Base-by-base conservation (phyloP, 495 filamentous ascomycete genomes). In the Penicilliopsis zonata region DNA sequence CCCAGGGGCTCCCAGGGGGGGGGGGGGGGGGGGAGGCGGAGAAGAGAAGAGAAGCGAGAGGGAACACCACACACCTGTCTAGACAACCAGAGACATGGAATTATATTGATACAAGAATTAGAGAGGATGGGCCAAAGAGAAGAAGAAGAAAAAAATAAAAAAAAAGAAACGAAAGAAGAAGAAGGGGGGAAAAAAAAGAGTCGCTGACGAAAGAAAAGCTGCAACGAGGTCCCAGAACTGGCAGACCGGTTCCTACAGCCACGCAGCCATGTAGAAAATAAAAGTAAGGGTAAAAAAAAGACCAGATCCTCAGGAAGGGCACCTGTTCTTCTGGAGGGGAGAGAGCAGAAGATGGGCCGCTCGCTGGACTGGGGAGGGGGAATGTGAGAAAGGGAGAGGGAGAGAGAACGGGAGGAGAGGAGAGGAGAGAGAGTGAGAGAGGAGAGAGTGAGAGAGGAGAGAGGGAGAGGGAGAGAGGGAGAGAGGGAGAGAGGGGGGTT, bases 31-130 rank as follows among this genome's bases (percentile, higher is more conserved):
- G 29, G 35, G 37, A 40, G 40, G 30, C 14, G 29, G 37, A 35
- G 29, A 37, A 39, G 32, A 37, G 34, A 37, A 43, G 35, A 42
- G 38, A 35, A 19, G 18, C 24, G 26, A 38, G 30, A 43, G 34
- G 33, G 41, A 45, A 42, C 46, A 43, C 42, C 36, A 49, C 43
- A 35, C 36, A 37, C 28, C 35, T 27, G 40, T 59, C 50, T 57
- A 51, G 53, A 26, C 53, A 49, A 46, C 46, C 43, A 40, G 32
- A 42, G 39, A 36, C 36, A 50, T 52, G 41, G n/a, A 40, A 48
- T 41, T 57, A 60, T 55, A 55, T 44, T 53, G 41, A 44, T 60
- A 59, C 54, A 60, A 47, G 36, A 36, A 53, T 49, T 43, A 49
- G 49, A 45, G 41, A 36, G 12, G 5, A 28, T 13, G 26, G 9